Base-by-base conservation (phyloP, 2,329 filamentous ascomycete genomes). In the Chaetothyriales sp. region DNA sequence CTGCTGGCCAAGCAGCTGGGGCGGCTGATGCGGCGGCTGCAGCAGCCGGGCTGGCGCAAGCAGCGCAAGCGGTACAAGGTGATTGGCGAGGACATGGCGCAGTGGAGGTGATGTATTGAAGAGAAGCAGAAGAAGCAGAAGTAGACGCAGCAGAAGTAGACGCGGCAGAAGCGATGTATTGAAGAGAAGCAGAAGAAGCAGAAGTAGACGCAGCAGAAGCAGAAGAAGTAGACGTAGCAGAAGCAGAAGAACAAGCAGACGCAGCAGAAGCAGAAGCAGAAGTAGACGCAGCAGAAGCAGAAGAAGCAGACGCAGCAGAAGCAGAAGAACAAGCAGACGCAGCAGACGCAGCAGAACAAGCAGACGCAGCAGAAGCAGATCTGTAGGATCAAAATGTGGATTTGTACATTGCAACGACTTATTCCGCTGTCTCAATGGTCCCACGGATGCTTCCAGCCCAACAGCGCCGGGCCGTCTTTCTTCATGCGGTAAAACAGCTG, bases 371-470 rank as follows among this genome's bases (percentile, higher is more conserved):
- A n/a, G n/a, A n/a, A 25, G 22, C 22, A 25, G 22, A 6, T 4
- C 6, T 25, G 22, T 25, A 25, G 22, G 6, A 4, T 3, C 3
- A 25, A 25, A 6, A 4, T 25, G 3, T 25, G 22, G 22, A 25
- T 25, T 25, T 25, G 22, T 25, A 25, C 22, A 25, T 25, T 25
- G 22, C n/a, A n/a, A n/a, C n/a, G n/a, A n/a, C n/a, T n/a, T n/a
- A n/a, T n/a, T n/a, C n/a, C n/a, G n/a, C 50, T 44, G 37, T 54
- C 70, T 77, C 75, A 95, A 73, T 95, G 89, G 62, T 95, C 89
- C 88, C 89, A 95, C 60, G 89, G 92, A 71, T 97, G 92, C 75
- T 89, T 95, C 85, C 82, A 88, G 68, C 92, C 92, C 63, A 98
- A 68, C 58, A 97, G 74, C 51, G 82, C 90, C 20, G 90, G 77